Conservation (phyloP, 805 yeast genomes). For the Kuraishia capsulata region DNA sequence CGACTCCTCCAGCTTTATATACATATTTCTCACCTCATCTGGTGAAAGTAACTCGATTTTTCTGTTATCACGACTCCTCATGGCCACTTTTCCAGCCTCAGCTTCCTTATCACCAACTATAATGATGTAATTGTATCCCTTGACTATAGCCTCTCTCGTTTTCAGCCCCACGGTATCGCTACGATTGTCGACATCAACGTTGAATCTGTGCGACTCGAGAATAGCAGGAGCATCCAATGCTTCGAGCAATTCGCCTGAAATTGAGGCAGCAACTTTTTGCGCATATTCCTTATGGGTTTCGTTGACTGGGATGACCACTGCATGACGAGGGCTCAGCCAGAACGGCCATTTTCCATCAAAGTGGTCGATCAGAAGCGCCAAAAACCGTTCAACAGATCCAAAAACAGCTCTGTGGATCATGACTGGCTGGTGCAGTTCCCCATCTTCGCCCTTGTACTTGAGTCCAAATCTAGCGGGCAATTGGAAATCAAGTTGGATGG, state of each 20-base stretch:
- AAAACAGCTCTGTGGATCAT: conserved; percentile 93
- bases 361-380: conserved; percentile 86
- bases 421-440: conserved; percentile 61
- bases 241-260: conserved; percentile 36
- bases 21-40: conserved; percentile 43
- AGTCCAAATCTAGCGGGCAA: conserved; percentile 79
- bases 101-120: conserved; percentile 85
- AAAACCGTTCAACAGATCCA: conserved; percentile 88
- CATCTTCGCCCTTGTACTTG: conserved; percentile 49
- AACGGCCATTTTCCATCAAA: conserved; percentile 95
- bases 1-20: conserved; percentile 43
- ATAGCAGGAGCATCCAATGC: conserved; percentile 36
- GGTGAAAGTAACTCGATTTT: conserved; percentile 32
- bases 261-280: conserved; percentile 27
- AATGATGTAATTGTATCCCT: conserved; percentile 73
- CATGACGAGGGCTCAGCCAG: conserved; percentile 93
- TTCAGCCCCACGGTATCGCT: conserved; percentile 73
- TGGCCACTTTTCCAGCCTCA: conserved; percentile 45
- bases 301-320: conserved; percentile 72
- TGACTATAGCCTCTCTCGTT: conserved; percentile 66
- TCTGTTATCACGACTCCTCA: conserved; percentile 49
- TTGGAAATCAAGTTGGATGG: conserved; percentile 92
- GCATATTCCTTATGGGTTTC: conserved; percentile 52
- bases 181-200: conserved; percentile 69
- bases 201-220: conserved; percentile 50